These are phyloP conservation scores for Ilyonectria destructans DNA, from an alignment of 2,329 filamentous ascomycete genomes.

Conservation along the genomic window DNA sequence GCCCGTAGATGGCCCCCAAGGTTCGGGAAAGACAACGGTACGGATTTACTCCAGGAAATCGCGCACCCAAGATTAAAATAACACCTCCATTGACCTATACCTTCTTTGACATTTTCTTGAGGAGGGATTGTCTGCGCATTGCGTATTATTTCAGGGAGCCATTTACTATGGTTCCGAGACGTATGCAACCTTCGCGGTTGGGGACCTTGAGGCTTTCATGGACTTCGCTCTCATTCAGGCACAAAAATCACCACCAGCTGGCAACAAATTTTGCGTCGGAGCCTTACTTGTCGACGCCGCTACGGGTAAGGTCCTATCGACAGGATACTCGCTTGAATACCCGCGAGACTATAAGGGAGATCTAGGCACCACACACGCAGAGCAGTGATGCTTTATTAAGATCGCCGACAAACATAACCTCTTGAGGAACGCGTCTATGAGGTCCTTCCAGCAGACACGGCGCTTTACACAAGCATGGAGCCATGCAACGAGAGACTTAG, in stretches of 20 bases:
- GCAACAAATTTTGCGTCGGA: slow-evolving; percentile 60
- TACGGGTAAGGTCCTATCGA: slow-evolving; percentile 57
- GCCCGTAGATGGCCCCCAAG: slow-evolving; percentile 15
- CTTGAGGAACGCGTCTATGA: slow-evolving; percentile 54
- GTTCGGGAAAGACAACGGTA: slow-evolving; percentile 3
- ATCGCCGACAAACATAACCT: slow-evolving; percentile 56
- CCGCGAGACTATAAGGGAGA: slow-evolving; percentile 56
- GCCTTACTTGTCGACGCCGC: slow-evolving; percentile 59
- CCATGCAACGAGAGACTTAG: slow-evolving; percentile 61
- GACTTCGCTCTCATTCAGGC: slow-evolving; percentile 56
- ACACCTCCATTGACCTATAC: slow-evolving; percentile 4
- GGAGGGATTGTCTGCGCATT: not conserved
- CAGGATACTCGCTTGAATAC: slow-evolving; percentile 61
- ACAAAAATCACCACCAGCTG: slow-evolving; percentile 54
- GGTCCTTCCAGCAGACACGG: slow-evolving; percentile 58
- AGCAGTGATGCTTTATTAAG: slow-evolving; percentile 64
- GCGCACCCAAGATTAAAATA: slow-evolving; percentile 20
- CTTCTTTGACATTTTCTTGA: slow-evolving; percentile 1
- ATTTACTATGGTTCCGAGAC: slow-evolving; percentile 25
- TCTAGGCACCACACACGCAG: slow-evolving; percentile 59
- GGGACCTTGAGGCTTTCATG: slow-evolving; percentile 58
- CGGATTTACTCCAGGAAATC: slow-evolving; percentile 4
- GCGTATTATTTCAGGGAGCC: not conserved
- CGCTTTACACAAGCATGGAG: slow-evolving; percentile 64
- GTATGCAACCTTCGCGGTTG: slow-evolving; percentile 44